These are phyloP conservation scores for Phytophthora pseudosyringae DNA, from an alignment of 352 stramenopile species.

Conservation along the genomic window DNA sequence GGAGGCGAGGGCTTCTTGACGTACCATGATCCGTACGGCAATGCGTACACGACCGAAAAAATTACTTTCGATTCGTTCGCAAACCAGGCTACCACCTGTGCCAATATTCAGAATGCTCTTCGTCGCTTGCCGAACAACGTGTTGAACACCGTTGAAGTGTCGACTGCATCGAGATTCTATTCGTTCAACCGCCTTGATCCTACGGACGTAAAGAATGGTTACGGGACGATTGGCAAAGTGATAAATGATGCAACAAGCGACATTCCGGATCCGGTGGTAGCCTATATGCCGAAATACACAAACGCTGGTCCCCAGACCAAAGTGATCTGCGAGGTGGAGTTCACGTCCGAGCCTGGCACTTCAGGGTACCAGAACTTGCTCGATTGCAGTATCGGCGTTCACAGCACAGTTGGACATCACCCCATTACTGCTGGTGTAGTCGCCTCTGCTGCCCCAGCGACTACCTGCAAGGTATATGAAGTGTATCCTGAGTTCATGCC, in stretches of 20 bases:
- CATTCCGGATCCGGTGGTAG: no score
- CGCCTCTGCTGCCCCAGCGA: no score
- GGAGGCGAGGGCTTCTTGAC: conserved; percentile 48
- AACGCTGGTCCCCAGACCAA: not conserved
- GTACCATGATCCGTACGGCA: conserved; percentile 80
- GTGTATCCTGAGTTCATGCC: conserved; percentile 31
- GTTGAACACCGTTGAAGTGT: conserved; percentile 57
- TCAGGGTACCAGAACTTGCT: conserved; percentile 68
- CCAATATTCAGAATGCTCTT: conserved; percentile 49
- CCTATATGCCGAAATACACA: no score
- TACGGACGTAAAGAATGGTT: no score
- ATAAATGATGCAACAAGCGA: no score
- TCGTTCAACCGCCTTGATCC: no score
- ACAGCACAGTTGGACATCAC: conserved; percentile 42
- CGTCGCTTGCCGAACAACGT: conserved; percentile 68
- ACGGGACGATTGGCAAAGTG: no score
- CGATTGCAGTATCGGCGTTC: conserved; percentile 47
- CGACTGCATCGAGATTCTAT: no score
- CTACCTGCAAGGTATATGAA: conserved; percentile 52
- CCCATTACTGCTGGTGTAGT: conserved; percentile 24
- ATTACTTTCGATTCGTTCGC: no score
- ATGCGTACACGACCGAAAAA: conserved; percentile 58
- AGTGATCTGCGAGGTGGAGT: conserved; percentile 47
- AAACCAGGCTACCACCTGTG: conserved; percentile 46
- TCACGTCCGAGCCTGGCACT: conserved; percentile 55